phyloP scores from a whole-genome alignment of 1,284 basidiomycete species.

The Cutaneotrichosporon arboriforme region DNA sequence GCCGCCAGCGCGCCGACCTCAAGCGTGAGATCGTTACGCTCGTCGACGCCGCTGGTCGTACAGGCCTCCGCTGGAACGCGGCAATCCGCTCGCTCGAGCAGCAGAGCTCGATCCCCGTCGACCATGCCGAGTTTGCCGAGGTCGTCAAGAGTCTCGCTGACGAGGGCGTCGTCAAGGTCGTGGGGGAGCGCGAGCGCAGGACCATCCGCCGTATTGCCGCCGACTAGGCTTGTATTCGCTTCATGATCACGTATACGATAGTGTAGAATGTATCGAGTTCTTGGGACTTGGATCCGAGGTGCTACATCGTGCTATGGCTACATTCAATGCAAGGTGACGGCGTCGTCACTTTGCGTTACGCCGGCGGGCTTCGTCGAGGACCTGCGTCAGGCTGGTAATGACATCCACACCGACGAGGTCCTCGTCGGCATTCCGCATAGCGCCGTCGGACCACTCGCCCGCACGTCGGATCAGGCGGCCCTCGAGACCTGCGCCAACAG shows the following conservation, averaged over 20 bases:
- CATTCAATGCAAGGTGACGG: neutral
- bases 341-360: conserved; percentile 3
- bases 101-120: conserved; percentile 74
- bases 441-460: conserved; percentile 46
- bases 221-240: neutral
- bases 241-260: neutral
- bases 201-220: conserved; percentile 55
- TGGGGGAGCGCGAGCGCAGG: conserved; percentile 77
- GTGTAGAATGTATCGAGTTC: neutral
- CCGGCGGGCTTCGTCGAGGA: conserved; percentile 25
- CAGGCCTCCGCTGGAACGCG: conserved; percentile 73
- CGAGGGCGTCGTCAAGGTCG: conserved; percentile 74
- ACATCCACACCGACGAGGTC: conserved; percentile 31
- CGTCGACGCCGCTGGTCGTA: conserved; percentile 58
- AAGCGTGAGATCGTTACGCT: conserved; percentile 64
- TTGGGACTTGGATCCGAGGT: too few relatives aligned
- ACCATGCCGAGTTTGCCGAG: conserved; percentile 71
- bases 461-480: conserved; percentile 37
- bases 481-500: conserved; percentile 34
- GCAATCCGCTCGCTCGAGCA: conserved; percentile 65
- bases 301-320: neutral
- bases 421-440: conserved; percentile 29
- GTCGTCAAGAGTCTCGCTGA: conserved; percentile 69
- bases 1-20: conserved; percentile 77
- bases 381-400: conserved; percentile 25